Conservation (phyloP, 768 basidiomycete species). For the Lactarius psammicola region DNA sequence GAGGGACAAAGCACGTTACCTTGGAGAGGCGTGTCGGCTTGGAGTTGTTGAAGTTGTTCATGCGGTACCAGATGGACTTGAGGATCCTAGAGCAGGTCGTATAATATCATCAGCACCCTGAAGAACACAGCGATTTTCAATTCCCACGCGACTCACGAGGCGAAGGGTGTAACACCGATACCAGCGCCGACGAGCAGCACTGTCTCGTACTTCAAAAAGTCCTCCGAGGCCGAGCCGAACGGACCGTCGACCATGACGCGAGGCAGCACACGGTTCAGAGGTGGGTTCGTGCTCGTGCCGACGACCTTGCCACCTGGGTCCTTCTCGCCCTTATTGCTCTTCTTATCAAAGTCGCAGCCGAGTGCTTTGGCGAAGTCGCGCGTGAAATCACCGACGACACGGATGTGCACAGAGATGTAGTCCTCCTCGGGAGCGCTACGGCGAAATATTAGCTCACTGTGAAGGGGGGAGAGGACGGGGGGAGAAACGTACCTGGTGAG, state of each 20-base stretch:
- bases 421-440: slow-evolving; percentile 89
- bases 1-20: slow-evolving; percentile 37
- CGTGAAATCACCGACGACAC: slow-evolving; percentile 91
- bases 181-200: slow-evolving; percentile 89
- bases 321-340: slow-evolving; percentile 44
- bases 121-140: not conserved
- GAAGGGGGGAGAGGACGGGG: not conserved
- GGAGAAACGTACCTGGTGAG: slow-evolving; percentile 62
- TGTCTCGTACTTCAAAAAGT: slow-evolving; percentile 87
- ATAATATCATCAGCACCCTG: not conserved
- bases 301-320: slow-evolving; percentile 57
- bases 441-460: slow-evolving; percentile 4
- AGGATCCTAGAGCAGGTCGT: slow-evolving; percentile 59
- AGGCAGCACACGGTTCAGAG: slow-evolving; percentile 73
- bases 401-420: slow-evolving; percentile 91
- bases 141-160: slow-evolving; percentile 67
- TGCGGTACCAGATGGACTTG: slow-evolving; percentile 94
- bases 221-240: slow-evolving; percentile 89
- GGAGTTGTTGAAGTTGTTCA: slow-evolving; percentile 79
- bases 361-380: slow-evolving; percentile 73
- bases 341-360: slow-evolving; percentile 75
- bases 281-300: slow-evolving; percentile 53
- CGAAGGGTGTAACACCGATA: slow-evolving; percentile 96
- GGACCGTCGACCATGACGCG: slow-evolving; percentile 97
- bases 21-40: slow-evolving; percentile 84